These are phyloP conservation scores for Ceratocystis cacaofunesta DNA, from an alignment of 2,329 filamentous ascomycete species.

Conservation along the genomic window DNA sequence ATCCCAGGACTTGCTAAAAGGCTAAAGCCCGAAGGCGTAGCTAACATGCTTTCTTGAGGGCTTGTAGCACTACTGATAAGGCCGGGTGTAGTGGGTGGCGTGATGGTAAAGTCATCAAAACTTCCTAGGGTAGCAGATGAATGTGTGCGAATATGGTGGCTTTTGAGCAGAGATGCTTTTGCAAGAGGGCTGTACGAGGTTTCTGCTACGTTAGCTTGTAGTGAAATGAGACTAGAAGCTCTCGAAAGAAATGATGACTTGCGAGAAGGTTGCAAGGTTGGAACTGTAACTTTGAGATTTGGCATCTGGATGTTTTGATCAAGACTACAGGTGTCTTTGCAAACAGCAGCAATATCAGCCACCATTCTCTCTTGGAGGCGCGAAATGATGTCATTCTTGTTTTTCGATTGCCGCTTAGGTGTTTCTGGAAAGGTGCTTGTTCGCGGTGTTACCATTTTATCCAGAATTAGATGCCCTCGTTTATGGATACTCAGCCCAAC, in stretches of 20 bases:
- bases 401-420: conserved; percentile 13
- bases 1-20: background rate
- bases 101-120: conserved; percentile 17
- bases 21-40: conserved; percentile 19
- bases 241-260: conserved; percentile 6
- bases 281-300: conserved; percentile 21
- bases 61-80: conserved; percentile 19
- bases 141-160: conserved; percentile 8
- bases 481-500: conserved; percentile 36
- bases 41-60: conserved; percentile 19
- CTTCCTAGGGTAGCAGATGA: conserved; percentile 10
- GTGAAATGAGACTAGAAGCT: conserved; percentile 6
- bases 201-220: conserved; percentile 4
- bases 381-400: conserved; percentile 26
- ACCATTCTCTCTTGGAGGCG: conserved; percentile 33
- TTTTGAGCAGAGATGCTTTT: conserved; percentile 3
- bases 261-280: background rate
- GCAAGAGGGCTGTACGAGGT: background rate
- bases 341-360: conserved; percentile 34
- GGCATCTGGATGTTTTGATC: conserved; percentile 21
- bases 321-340: conserved; percentile 36
- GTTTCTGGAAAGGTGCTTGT: conserved; percentile 25
- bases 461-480: conserved; percentile 38
- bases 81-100: conserved; percentile 20
- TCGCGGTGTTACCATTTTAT: conserved; percentile 32